Evolutionary conservation across 2,329 filamentous ascomycete species (phyloP).

Genomic region (Penicillium crustosum): DNA sequence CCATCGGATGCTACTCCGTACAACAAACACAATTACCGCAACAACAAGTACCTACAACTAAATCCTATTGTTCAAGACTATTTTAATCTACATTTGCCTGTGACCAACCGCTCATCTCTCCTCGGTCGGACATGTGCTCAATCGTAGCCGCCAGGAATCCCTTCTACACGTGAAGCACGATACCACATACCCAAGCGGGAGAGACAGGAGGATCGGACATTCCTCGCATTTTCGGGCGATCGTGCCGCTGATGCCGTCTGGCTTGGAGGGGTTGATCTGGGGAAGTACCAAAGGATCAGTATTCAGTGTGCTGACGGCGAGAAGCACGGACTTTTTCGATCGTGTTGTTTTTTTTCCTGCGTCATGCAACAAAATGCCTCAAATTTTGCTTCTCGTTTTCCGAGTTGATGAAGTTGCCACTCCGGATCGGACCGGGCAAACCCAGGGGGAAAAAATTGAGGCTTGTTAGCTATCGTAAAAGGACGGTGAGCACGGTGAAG

Average conservation of each 20-base stretch:
- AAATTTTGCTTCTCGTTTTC: neutral
- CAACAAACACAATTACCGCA: neutral
- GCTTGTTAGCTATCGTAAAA: neutral
- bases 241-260: slow-evolving; percentile 25
- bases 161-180: slow-evolving; percentile 1
- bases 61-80: neutral
- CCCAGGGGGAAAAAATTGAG: neutral
- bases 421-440: neutral
- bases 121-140: slow-evolving; percentile 1
- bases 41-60: neutral
- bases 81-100: neutral
- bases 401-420: neutral
- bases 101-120: neutral
- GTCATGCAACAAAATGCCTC: slow-evolving; percentile 22
- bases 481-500: slow-evolving; percentile 3
- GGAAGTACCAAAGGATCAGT: slow-evolving; percentile 4
- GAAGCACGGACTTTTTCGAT: slow-evolving; percentile 6
- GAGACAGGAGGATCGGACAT: neutral
- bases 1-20: neutral
- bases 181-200: neutral
- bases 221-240: slow-evolving; percentile 12
- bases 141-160: neutral
- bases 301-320: neutral
- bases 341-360: neutral
- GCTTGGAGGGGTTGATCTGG: slow-evolving; percentile 10